Evolutionary conservation across 148 eudicot species (phyloP).

Genomic region (Chenopodium suecicum): DNA sequence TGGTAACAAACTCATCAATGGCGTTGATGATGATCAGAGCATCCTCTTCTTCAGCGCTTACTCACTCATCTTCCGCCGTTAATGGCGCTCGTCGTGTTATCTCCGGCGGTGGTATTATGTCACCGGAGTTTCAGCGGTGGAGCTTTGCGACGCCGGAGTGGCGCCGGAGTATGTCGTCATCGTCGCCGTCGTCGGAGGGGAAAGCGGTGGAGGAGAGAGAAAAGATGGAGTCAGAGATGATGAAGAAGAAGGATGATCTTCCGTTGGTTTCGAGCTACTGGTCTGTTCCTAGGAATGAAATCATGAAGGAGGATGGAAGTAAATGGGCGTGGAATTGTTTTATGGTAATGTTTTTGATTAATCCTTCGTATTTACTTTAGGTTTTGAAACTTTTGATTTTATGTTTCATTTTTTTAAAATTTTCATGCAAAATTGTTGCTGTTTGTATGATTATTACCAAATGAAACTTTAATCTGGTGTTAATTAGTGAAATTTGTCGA

Average conservation of each 20-base stretch:
- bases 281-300: conserved; percentile 55
- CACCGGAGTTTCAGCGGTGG: conserved; percentile 1
- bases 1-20: conserved; percentile 12
- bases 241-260: conserved; percentile 18
- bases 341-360: conserved; percentile 41
- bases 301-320: conserved; percentile 60
- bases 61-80: conserved; percentile 17
- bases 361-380: background rate
- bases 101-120: background rate
- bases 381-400: background rate
- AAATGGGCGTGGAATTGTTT: conserved; percentile 89
- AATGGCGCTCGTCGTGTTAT: conserved; percentile 8
- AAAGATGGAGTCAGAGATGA: conserved; percentile 20
- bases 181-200: background rate
- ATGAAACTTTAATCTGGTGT: background rate
- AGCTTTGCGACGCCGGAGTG: conserved; percentile 16
- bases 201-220: conserved; percentile 24
- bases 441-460: background rate
- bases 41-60: background rate
- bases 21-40: conserved; percentile 9
- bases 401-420: background rate
- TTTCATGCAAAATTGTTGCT: background rate
- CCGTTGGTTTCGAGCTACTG: conserved; percentile 61
- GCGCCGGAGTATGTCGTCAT: conserved; percentile 29
- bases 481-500: background rate